Percentiles rank a stretch among this genome's conserved stretches.
These are phyloP conservation scores for Achaetomiella virescens DNA, from an alignment of 495 filamentous ascomycete species.

Conservation along the genomic window DNA sequence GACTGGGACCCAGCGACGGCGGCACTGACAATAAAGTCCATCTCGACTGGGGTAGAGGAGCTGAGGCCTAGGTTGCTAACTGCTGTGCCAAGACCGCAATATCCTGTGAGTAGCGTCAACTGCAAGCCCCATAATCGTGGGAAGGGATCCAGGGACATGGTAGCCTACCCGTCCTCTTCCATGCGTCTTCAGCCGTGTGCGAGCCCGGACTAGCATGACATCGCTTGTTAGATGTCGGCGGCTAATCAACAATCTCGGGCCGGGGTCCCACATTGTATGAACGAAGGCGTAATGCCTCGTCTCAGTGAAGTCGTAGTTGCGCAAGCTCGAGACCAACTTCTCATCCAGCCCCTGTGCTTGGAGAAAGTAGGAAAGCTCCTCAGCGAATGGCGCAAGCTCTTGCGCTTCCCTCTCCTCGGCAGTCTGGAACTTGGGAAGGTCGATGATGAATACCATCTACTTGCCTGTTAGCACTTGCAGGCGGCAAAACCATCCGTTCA, in stretches of 20 bases:
- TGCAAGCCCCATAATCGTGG: neutral
- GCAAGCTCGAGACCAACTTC: conserved; percentile 52
- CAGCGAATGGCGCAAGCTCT: conserved; percentile 55
- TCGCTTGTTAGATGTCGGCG: neutral
- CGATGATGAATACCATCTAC: conserved; percentile 73
- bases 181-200: conserved; percentile 43
- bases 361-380: conserved; percentile 67
- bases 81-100: conserved; percentile 59
- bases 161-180: conserved; percentile 54
- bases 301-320: conserved; percentile 66
- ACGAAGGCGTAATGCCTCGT: conserved; percentile 70
- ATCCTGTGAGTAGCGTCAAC: conserved; percentile 30
- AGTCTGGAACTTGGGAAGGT: conserved; percentile 57
- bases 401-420: conserved; percentile 23
- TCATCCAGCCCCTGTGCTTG: conserved; percentile 58
- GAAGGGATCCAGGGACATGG: neutral
- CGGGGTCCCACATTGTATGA: conserved; percentile 55
- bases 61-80: conserved; percentile 52
- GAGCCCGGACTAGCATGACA: conserved; percentile 39
- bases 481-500: neutral
- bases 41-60: conserved; percentile 41
- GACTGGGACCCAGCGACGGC: neutral
- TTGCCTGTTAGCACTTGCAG: neutral
- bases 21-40: conserved; percentile 54
- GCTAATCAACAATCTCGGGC: neutral